A percentile compares a stretch with the other conserved stretches of the same genome.
These are phyloP conservation scores for Baorangia bicolor DNA, from an alignment of 768 basidiomycete genomes.

Conservation along the genomic window DNA sequence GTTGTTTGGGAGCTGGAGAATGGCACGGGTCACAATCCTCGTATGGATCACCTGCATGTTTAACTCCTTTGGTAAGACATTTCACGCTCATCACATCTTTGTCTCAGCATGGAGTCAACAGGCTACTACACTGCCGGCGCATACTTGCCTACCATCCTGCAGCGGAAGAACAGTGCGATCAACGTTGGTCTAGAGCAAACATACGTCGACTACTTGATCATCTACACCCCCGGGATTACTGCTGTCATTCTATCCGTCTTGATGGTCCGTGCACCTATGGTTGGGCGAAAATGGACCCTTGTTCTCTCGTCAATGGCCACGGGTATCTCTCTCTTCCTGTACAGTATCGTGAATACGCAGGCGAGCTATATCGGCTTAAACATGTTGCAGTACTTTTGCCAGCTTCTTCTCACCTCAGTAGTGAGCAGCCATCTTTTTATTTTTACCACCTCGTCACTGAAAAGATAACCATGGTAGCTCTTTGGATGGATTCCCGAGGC, in stretches of 20 bases:
- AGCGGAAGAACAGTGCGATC: conserved; percentile 12
- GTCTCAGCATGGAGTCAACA: background rate
- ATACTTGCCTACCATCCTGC: conserved; percentile 11
- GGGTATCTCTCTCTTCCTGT: conserved; percentile 10
- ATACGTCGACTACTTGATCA: conserved; percentile 11
- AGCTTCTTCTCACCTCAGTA: conserved; percentile 6
- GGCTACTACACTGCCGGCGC: background rate
- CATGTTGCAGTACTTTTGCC: conserved; percentile 9
- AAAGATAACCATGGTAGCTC: conserved; percentile 2
- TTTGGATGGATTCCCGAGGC: conserved; percentile 18
- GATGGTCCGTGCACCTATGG: conserved; percentile 11
- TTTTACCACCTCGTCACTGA: background rate
- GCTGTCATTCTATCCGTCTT: conserved; percentile 3
- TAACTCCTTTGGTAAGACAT: conserved; percentile 8
- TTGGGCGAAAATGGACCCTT: conserved; percentile 19
- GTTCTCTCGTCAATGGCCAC: conserved; percentile 10
- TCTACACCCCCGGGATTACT: conserved; percentile 4
- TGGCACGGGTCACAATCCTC: conserved; percentile 6
- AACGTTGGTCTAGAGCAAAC: conserved; percentile 5
- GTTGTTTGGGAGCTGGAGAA: conserved; percentile 15
- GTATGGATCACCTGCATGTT: conserved; percentile 19
- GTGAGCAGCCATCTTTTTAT: background rate
- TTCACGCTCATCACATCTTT: background rate
- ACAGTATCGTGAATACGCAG: conserved; percentile 9
- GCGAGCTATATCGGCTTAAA: conserved; percentile 11